Evolutionary conservation across 805 yeast species (phyloP).

Genomic region (Kuraishia piskuri): DNA sequence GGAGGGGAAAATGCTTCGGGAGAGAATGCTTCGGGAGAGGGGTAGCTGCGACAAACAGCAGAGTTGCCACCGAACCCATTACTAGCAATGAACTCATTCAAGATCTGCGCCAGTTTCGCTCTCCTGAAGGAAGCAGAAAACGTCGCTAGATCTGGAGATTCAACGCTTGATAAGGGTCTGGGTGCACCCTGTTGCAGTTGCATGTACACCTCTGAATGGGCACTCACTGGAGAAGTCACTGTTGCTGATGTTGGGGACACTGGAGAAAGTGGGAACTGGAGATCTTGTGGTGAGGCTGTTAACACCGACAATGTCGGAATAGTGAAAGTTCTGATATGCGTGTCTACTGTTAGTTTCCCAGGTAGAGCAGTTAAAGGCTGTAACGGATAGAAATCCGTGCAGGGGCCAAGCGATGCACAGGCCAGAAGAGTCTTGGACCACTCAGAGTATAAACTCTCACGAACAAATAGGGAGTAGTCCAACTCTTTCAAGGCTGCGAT

Average conservation of each 20-base stretch:
- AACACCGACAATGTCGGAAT: background rate
- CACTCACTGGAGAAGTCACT: background rate
- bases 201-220: background rate
- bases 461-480: constrained; percentile 49
- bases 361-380: background rate
- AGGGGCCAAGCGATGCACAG: background rate
- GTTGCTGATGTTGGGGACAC: background rate
- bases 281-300: background rate
- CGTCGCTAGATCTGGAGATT: background rate
- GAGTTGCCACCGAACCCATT: background rate
- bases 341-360: background rate
- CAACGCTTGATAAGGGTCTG: background rate
- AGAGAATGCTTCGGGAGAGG: background rate
- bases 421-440: constrained; percentile 7
- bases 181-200: background rate
- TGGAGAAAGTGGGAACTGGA: background rate
- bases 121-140: background rate
- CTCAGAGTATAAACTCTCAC: constrained; percentile 34
- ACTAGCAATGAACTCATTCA: background rate
- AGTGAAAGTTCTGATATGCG: background rate
- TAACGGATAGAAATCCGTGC: background rate
- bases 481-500: constrained; percentile 40
- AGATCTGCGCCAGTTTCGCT: constrained; percentile 3
- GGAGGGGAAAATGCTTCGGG: background rate
- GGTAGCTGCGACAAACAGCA: background rate